Evolutionary conservation across 2,329 filamentous ascomycete genomes (phyloP).

Genomic region (Albifimbria verrucaria): DNA sequence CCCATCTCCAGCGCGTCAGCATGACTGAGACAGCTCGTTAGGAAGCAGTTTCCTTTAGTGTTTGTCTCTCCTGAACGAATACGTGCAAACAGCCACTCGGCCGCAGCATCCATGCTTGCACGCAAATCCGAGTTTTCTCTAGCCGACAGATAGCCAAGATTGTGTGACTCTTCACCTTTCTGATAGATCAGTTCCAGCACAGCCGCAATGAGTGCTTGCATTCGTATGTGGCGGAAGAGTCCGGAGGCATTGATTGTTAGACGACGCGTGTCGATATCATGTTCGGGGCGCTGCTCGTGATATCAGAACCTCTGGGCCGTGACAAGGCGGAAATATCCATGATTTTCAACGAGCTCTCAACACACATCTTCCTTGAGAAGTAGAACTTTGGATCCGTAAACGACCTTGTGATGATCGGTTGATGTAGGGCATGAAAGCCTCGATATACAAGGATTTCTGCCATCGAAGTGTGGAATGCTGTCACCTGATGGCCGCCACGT

Average conservation of each 20-base stretch:
- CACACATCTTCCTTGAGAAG: slow-evolving; percentile 49
- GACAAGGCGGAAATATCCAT: slow-evolving; percentile 28
- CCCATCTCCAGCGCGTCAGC: slow-evolving; percentile 29
- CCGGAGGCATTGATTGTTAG: slow-evolving; percentile 38
- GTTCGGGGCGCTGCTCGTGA: no score
- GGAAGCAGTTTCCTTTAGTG: slow-evolving; percentile 36
- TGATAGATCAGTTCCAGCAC: slow-evolving; percentile 44
- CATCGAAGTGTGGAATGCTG: slow-evolving; percentile 38
- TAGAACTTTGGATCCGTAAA: slow-evolving; percentile 45
- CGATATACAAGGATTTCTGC: slow-evolving; percentile 42
- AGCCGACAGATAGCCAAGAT: slow-evolving; percentile 23
- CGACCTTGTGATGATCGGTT: slow-evolving; percentile 42
- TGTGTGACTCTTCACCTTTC: slow-evolving; percentile 36
- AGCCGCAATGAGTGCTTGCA: slow-evolving; percentile 38
- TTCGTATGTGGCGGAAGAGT: slow-evolving; percentile 37
- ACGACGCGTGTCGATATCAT: slow-evolving; percentile 26
- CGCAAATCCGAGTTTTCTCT: slow-evolving; percentile 29
- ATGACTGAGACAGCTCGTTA: slow-evolving; percentile 27
- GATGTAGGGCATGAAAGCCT: slow-evolving; percentile 52
- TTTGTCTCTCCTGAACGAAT: slow-evolving; percentile 42
- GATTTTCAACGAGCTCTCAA: slow-evolving; percentile 38
- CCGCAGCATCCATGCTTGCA: slow-evolving; percentile 22
- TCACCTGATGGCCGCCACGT: slow-evolving; percentile 16
- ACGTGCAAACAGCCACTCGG: slow-evolving; percentile 28
- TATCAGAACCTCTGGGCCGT: slow-evolving; percentile 12